Conservation (phyloP, 1,139 yeast species). For the Nakaseomyces kungkrabaensis region DNA sequence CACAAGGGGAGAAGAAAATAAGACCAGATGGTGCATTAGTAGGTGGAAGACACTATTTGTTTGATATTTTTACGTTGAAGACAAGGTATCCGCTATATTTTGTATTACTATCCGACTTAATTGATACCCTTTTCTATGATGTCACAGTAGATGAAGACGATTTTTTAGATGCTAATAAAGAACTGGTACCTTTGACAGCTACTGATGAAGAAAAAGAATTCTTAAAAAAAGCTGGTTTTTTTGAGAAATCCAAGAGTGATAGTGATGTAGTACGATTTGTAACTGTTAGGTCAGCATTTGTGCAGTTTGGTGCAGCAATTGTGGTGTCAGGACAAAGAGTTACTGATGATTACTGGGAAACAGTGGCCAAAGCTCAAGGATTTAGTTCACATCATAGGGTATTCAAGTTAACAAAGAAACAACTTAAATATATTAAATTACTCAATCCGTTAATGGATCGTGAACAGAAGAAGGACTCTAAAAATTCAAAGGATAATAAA, state of each 20-base stretch:
- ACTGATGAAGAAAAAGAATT: conserved; percentile 10
- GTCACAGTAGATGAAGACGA: conserved; percentile 4
- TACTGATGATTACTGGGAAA: conserved; percentile 74
- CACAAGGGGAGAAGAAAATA: conserved; percentile 67
- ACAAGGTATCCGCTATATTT: conserved; percentile 10
- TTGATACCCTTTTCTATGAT: conserved; percentile 10
- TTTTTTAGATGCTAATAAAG: conserved; percentile 14
- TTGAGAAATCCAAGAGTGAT: background rate
- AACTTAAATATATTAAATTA: conserved; percentile 10
- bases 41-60: conserved; percentile 67
- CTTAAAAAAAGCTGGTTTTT: conserved; percentile 7
- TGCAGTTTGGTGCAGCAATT: conserved; percentile 65
- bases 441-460: conserved; percentile 14
- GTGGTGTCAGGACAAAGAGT: conserved; percentile 55
- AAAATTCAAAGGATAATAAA: conserved; percentile 2
- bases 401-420: conserved; percentile 19
- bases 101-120: conserved; percentile 18
- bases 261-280: conserved; percentile 8
- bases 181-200: conserved; percentile 15
- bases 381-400: conserved; percentile 39
- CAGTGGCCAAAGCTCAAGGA: conserved; percentile 50
- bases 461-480: conserved; percentile 8
- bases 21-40: conserved; percentile 51
- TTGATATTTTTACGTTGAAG: conserved; percentile 48
- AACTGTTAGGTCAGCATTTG: conserved; percentile 41